Evolutionary conservation across 129 eudicot genomes (phyloP).

Genomic region (Kitagawia praeruptora): DNA sequence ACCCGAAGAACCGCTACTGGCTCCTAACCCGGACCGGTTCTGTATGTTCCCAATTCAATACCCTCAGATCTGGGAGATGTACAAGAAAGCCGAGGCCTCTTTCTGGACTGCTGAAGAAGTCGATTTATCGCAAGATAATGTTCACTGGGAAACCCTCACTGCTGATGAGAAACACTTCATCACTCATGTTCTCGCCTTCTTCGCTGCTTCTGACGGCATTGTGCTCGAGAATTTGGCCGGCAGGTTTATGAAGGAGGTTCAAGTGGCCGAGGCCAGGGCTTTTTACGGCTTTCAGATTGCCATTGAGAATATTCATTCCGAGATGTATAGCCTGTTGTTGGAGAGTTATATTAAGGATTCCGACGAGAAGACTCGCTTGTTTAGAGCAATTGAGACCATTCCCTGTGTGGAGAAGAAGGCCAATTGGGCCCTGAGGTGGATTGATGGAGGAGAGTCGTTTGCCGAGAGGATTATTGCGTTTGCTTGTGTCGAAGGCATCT

Average conservation of each 20-base stretch:
- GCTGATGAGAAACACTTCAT: slow-evolving; percentile 63
- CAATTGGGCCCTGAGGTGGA: slow-evolving; percentile 82
- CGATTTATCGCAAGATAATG: slow-evolving; percentile 53
- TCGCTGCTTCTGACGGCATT: slow-evolving; percentile 87
- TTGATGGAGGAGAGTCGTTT: slow-evolving; percentile 66
- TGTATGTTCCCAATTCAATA: slow-evolving; percentile 87
- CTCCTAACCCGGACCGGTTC: slow-evolving; percentile 80
- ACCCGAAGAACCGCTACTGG: slow-evolving; percentile 68
- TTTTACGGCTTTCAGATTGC: slow-evolving; percentile 93
- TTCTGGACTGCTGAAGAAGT: slow-evolving; percentile 96
- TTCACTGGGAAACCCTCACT: slow-evolving; percentile 59
- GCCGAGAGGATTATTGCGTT: slow-evolving; percentile 81
- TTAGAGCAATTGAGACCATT: slow-evolving; percentile 72
- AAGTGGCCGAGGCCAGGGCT: slow-evolving; percentile 84
- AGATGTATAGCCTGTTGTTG: slow-evolving; percentile 76
- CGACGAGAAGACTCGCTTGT: slow-evolving; percentile 41
- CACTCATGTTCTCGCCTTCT: slow-evolving; percentile 80
- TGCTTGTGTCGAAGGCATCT: slow-evolving; percentile 88
- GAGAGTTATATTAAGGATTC: slow-evolving; percentile 64
- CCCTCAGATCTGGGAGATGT: slow-evolving; percentile 94
- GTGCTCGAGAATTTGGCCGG: slow-evolving; percentile 72
- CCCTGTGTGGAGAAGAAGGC: slow-evolving; percentile 72
- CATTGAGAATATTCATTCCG: slow-evolving; percentile 87
- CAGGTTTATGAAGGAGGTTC: slow-evolving; percentile 70
- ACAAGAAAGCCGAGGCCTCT: slow-evolving; percentile 86